phyloP scores from a whole-genome alignment of 2,329 filamentous ascomycete genomes.

The Grosmannia clavigera region DNA sequence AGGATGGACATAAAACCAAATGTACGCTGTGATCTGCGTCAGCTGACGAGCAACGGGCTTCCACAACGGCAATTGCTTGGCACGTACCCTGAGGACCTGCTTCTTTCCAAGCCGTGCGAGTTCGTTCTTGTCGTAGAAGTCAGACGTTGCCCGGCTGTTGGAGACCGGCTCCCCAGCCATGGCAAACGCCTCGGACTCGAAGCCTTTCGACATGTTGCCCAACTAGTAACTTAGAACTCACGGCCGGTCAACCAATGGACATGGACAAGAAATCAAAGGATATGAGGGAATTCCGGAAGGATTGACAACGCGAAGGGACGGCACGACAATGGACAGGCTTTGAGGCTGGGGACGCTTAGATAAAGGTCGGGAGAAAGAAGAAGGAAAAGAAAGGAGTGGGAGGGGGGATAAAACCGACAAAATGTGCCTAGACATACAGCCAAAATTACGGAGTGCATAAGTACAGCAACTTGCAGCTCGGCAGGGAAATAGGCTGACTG shows the following conservation, averaged over 20 bases:
- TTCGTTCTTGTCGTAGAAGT: slow-evolving; percentile 17
- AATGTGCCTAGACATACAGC: background rate
- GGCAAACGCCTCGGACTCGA: background rate
- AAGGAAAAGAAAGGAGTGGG: background rate
- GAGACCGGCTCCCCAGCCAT: slow-evolving; percentile 9
- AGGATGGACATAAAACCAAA: slow-evolving; percentile 36
- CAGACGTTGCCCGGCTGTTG: slow-evolving; percentile 11
- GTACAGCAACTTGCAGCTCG: too few relatives aligned
- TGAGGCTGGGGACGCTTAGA: background rate
- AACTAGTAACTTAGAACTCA: background rate
- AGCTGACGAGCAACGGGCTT: too few relatives aligned
- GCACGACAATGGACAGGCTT: background rate
- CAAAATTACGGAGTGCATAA: too few relatives aligned
- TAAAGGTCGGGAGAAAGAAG: background rate
- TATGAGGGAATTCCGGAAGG: background rate
- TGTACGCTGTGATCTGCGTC: slow-evolving; percentile 21
- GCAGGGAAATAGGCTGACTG: too few relatives aligned
- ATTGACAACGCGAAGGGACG: background rate
- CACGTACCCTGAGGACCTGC: slow-evolving; percentile 7
- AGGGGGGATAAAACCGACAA: background rate
- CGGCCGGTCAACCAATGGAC: too few relatives aligned
- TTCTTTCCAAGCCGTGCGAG: slow-evolving; percentile 14
- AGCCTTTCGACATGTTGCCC: background rate
- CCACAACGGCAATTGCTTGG: background rate
- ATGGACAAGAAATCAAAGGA: background rate